Evolutionary conservation across 306 rosid species (phyloP).

Genomic region (Pyrus bretschneideri): DNA sequence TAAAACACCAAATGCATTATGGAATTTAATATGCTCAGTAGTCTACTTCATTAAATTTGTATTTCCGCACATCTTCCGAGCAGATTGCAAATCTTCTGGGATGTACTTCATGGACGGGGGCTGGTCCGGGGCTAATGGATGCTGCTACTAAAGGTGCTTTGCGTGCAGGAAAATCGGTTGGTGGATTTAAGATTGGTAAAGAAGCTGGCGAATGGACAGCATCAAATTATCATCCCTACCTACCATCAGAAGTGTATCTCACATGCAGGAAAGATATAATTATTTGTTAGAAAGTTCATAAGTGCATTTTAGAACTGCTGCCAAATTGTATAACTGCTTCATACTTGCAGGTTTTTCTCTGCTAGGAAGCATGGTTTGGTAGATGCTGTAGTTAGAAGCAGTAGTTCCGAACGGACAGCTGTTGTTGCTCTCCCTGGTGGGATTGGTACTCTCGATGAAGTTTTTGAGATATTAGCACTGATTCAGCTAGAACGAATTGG

Average conservation of each 20-base stretch:
- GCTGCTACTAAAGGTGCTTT: slow-evolving; percentile 85
- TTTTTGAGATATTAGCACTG: slow-evolving; percentile 71
- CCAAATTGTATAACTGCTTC: slow-evolving; percentile 11
- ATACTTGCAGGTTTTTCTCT: slow-evolving; percentile 71
- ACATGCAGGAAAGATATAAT: slow-evolving; percentile 63
- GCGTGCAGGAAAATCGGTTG: slow-evolving; percentile 66
- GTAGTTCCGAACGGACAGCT: slow-evolving; percentile 58
- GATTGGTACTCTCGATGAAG: slow-evolving; percentile 81
- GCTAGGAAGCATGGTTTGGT: slow-evolving; percentile 97
- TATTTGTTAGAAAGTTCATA: not conserved
- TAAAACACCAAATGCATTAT: not conserved
- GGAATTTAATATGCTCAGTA: not conserved
- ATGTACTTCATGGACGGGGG: slow-evolving; percentile 90
- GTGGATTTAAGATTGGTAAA: slow-evolving; percentile 81
- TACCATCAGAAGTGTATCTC: slow-evolving; percentile 66
- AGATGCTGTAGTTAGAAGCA: slow-evolving; percentile 71
- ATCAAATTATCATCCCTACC: slow-evolving; percentile 67
- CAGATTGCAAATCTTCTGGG: slow-evolving; percentile 80
- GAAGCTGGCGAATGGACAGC: slow-evolving; percentile 85
- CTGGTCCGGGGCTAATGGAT: slow-evolving; percentile 93
- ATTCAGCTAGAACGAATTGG: slow-evolving; percentile 84
- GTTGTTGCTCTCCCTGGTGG: slow-evolving; percentile 89
- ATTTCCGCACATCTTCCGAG: not conserved
- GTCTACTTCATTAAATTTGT: not conserved
- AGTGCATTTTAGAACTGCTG: not conserved